Evolutionary conservation across 345 rosid species (phyloP).

Genomic region (Salix viminalis): DNA sequence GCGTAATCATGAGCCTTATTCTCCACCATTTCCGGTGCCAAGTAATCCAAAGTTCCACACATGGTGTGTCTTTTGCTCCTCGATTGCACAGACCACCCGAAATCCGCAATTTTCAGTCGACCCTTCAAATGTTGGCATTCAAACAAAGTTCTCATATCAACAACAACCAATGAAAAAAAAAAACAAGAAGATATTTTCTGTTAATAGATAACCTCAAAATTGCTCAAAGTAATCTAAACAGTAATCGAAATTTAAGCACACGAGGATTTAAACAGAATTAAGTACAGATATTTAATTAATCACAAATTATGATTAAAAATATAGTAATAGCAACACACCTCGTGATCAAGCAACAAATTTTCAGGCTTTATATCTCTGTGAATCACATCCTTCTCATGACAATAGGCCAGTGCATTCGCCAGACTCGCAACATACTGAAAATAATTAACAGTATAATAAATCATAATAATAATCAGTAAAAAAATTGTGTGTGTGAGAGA

Average conservation of each 20-base stretch:
- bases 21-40: constrained; percentile 98
- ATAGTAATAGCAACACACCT: constrained; percentile 37
- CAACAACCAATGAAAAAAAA: too few species aligned
- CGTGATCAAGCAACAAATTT: constrained; percentile 91
- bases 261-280: not conserved
- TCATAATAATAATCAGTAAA: not conserved
- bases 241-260: too few species aligned
- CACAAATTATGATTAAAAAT: not conserved
- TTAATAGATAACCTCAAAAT: too few species aligned
- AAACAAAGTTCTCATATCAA: not conserved
- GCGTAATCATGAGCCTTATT: constrained; percentile 82
- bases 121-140: constrained; percentile 43
- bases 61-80: constrained; percentile 79
- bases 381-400: constrained; percentile 88
- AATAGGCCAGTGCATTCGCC: constrained; percentile 75
- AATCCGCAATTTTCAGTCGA: constrained; percentile 84
- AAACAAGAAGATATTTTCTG: too few species aligned
- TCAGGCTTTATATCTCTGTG: constrained; percentile 98
- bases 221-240: too few species aligned
- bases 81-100: constrained; percentile 99
- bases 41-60: constrained; percentile 96
- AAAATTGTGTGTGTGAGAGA: not conserved
- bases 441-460: not conserved
- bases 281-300: not conserved
- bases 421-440: constrained; percentile 88